Base-by-base conservation (phyloP, 768 basidiomycete genomes). In the Agaricus blazei region DNA sequence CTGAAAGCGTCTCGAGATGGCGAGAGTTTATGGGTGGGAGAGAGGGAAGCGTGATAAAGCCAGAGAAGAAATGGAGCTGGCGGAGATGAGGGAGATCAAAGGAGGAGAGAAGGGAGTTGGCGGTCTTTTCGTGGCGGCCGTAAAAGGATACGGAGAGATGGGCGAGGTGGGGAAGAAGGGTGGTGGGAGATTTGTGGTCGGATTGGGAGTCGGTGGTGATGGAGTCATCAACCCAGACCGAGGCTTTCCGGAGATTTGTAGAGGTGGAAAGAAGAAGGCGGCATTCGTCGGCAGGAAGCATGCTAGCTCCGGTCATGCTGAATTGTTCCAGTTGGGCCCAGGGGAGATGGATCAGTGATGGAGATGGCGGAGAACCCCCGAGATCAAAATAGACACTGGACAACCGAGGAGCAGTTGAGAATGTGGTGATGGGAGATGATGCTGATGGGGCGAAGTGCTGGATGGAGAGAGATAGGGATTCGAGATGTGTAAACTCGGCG, bases 51-150 rank as follows among this genome's bases (percentile, higher is more conserved):
- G 54, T 55, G 27, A 55, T 26, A 36, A 55, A 49, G 47, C 54
- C 54, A 2, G 54, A 55, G 47, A 55, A 55, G 47, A 48, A 55
- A 34, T 55, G 47, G 48, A 55, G 49, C 37, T 55, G 48, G 9
- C 54, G 54, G 54, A 55, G 54, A 44, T 49, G 27, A 36, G 54
- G 54, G 5, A 55, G 40, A 47, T 55, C 29, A 37, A 55, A 49
- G 9, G 29, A 15, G 48, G 47, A 42, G 24, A 55, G 48, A 40
- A 55, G 54, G 14, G 54, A 44, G 23, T 28, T 41, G 11, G 46
- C 46, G 11, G 54, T 49, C 46, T 55, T 55, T n/a, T 42, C 24
- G 9, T 19, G 40, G 26, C 54, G 54, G 6, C 54, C 54, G 31
- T 55, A 55, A 23, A 55, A 55, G 28, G 47, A 55, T 42, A 55